These are phyloP conservation scores for Pichia inconspicua DNA, from an alignment of 1,139 yeast genomes.

Conservation along the genomic window DNA sequence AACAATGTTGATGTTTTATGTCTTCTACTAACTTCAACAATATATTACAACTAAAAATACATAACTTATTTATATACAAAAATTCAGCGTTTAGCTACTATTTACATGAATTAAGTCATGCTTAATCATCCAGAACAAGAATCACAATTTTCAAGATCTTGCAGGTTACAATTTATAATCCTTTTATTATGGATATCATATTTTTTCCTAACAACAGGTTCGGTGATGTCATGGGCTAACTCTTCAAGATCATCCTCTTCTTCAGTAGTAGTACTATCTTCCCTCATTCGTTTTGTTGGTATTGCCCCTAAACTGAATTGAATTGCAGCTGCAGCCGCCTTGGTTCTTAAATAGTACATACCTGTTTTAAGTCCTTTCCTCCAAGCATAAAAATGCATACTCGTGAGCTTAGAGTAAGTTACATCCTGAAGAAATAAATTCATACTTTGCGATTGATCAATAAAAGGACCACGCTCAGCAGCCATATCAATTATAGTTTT, in stretches of 20 bases:
- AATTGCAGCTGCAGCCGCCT: conserved; percentile 91
- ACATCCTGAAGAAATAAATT: conserved; percentile 82
- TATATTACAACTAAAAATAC: neutral
- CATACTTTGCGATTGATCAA: conserved; percentile 91
- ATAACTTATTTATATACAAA: neutral
- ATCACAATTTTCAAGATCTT: conserved; percentile 35
- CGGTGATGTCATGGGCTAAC: neutral
- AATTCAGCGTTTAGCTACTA: too few relatives aligned
- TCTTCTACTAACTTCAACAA: too few relatives aligned
- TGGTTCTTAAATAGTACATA: conserved; percentile 93
- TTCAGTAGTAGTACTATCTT: neutral
- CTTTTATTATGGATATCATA: conserved; percentile 17
- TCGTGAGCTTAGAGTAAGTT: conserved; percentile 88
- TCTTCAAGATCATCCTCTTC: neutral
- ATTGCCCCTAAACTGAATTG: conserved; percentile 75
- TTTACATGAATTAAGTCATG: neutral
- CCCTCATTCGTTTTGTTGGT: neutral
- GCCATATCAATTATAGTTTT: conserved; percentile 87
- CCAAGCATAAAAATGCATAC: conserved; percentile 98
- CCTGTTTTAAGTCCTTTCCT: conserved; percentile 95
- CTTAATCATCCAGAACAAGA: conserved; percentile 35
- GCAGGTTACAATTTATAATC: conserved; percentile 35
- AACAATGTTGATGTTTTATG: too few relatives aligned
- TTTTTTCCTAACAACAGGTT: neutral
- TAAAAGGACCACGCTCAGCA: conserved; percentile 86